A percentile compares a stretch with the other conserved stretches of the same genome.
phyloP scores from a whole-genome alignment of 768 basidiomycete species.

The Pulveroboletus sp. region DNA sequence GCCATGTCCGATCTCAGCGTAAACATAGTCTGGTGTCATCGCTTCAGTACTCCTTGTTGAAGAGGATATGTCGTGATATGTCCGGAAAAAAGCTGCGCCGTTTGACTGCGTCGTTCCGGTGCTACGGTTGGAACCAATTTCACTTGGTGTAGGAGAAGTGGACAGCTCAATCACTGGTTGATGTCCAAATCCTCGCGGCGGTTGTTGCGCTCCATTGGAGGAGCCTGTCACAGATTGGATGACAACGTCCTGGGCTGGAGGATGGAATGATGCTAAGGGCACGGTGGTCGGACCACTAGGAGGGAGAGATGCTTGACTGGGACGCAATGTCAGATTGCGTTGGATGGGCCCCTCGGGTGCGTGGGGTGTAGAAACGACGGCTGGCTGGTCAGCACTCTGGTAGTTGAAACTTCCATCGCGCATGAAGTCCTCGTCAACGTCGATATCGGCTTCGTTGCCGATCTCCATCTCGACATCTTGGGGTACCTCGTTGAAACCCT shows the following conservation, averaged over 20 bases:
- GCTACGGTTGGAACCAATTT: slow-evolving; percentile 56
- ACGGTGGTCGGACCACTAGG: slow-evolving; percentile 5
- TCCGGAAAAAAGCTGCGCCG: slow-evolving; percentile 60
- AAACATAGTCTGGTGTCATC: slow-evolving; percentile 70
- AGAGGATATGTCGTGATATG: slow-evolving; percentile 47
- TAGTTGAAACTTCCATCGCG: slow-evolving; percentile 30
- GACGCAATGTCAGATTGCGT: slow-evolving; percentile 25
- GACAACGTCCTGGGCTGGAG: slow-evolving; percentile 23
- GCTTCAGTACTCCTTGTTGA: slow-evolving; percentile 49
- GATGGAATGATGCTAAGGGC: slow-evolving; percentile 3
- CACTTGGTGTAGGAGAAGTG: slow-evolving; percentile 58
- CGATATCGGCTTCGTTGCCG: slow-evolving; percentile 39
- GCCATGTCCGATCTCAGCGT: slow-evolving; percentile 75
- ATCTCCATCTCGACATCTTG: slow-evolving; percentile 34
- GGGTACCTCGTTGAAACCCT: slow-evolving; percentile 31
- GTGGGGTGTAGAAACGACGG: slow-evolving; percentile 8
- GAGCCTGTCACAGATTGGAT: slow-evolving; percentile 35
- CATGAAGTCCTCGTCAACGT: slow-evolving; percentile 46
- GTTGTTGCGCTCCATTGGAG: slow-evolving; percentile 37
- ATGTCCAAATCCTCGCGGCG: slow-evolving; percentile 43
- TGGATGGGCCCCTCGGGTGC: slow-evolving; percentile 29
- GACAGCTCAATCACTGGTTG: slow-evolving; percentile 63
- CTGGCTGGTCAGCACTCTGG: slow-evolving; percentile 15
- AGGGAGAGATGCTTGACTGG: slow-evolving; percentile 14
- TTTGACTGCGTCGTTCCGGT: slow-evolving; percentile 51